Percentiles rank a stretch among this genome's conserved stretches.
phyloP scores from a whole-genome alignment of 2,329 filamentous ascomycete genomes.

The Apiospora koreana region DNA sequence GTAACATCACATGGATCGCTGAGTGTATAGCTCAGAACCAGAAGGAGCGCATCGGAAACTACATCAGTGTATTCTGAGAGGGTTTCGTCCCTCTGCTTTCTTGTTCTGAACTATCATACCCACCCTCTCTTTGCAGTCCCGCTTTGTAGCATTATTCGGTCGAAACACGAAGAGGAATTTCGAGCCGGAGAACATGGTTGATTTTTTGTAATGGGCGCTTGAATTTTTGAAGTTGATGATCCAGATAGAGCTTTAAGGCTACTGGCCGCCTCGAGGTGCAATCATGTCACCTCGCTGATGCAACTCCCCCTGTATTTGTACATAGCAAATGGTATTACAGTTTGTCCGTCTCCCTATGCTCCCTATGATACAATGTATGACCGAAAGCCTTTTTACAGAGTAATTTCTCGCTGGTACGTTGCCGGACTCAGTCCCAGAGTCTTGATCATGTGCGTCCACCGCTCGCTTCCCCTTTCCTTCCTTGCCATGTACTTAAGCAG shows the following conservation, averaged over 20 bases:
- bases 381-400: slow-evolving; percentile 52
- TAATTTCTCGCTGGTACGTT: slow-evolving; percentile 90
- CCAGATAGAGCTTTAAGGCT: slow-evolving; percentile 11
- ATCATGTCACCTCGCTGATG: slow-evolving; percentile 10
- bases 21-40: slow-evolving; percentile 99
- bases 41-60: slow-evolving; percentile 98
- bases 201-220: slow-evolving; percentile 15
- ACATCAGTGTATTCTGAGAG: slow-evolving; percentile 90
- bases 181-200: slow-evolving; percentile 15
- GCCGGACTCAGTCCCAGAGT: slow-evolving; percentile 84
- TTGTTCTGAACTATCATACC: slow-evolving; percentile 15
- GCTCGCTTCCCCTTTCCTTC: slow-evolving; percentile 86
- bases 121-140: slow-evolving; percentile 23
- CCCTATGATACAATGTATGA: slow-evolving; percentile 20
- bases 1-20: slow-evolving; percentile 99
- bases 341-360: slow-evolving; percentile 12
- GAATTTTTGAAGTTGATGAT: slow-evolving; percentile 14
- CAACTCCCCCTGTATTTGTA: slow-evolving; percentile 44
- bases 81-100: slow-evolving; percentile 10
- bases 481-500: slow-evolving; percentile 81
- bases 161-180: slow-evolving; percentile 31
- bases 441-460: slow-evolving; percentile 85
- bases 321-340: slow-evolving; percentile 35
- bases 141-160: slow-evolving; percentile 48
- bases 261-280: background rate